Conservation (phyloP, 192 early-diverging fungal genomes). For the Coemansia sp. region DNA sequence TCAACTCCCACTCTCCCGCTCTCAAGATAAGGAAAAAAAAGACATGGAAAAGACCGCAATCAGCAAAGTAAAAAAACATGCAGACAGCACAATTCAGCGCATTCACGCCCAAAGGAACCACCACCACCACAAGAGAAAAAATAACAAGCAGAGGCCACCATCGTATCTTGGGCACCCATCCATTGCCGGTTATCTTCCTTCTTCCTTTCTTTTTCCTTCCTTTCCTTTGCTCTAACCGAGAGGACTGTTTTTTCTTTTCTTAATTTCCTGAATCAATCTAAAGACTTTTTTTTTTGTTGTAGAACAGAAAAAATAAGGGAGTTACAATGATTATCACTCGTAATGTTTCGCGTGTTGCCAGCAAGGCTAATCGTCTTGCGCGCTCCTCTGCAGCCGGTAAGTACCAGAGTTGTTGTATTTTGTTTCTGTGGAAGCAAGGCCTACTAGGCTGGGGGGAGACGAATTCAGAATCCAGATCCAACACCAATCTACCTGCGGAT, state of each 20-base stretch:
- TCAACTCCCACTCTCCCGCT: not conserved
- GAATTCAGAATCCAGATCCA: not conserved
- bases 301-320: conserved; percentile 11
- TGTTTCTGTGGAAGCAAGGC: not conserved
- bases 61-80: not conserved
- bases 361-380: conserved; percentile 39
- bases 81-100: no score
- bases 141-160: no score
- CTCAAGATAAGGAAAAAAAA: conserved; percentile 8
- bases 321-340: conserved; percentile 45
- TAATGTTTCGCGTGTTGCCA: conserved; percentile 42
- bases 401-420: conserved; percentile 5
- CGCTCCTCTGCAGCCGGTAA: conserved; percentile 37
- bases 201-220: not conserved
- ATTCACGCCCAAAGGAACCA: no score
- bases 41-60: not conserved
- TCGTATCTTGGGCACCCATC: not conserved
- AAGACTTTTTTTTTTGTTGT: conserved; percentile 1
- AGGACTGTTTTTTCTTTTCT: conserved; percentile 6
- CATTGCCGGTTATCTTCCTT: not conserved
- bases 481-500: not conserved
- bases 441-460: not conserved
- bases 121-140: no score
- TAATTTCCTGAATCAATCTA: not conserved
- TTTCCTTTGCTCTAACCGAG: not conserved